Percentiles rank a stretch among this genome's conserved stretches.
phyloP scores from a whole-genome alignment of 305 asterid genomes.

The Fraxinus ornus region DNA sequence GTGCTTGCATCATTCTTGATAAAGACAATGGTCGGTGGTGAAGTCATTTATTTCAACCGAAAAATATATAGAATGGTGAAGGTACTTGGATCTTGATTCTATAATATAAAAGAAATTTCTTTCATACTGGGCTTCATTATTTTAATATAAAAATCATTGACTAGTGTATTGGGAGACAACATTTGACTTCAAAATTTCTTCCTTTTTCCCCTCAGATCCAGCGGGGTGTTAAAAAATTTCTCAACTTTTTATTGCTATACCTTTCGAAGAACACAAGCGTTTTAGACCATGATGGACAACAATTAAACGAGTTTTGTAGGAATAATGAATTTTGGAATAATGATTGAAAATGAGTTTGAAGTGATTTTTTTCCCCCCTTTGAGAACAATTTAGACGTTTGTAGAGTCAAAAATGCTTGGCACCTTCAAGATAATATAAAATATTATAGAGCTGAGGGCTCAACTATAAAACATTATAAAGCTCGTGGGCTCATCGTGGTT shows the following conservation, averaged over 20 bases:
- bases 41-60: background rate
- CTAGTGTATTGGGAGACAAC: conserved; percentile 22
- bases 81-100: background rate
- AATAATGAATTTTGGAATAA: background rate
- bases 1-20: background rate
- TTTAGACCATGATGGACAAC: background rate
- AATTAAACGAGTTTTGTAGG: background rate
- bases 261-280: background rate
- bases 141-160: background rate
- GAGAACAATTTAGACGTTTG: background rate
- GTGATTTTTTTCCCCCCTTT: background rate
- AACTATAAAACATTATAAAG: background rate
- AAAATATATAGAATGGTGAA: background rate
- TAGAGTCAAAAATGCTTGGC: background rate
- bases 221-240: background rate
- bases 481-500: background rate
- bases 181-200: conserved; percentile 1
- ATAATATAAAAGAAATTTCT: background rate
- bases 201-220: conserved; percentile 17
- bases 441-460: background rate
- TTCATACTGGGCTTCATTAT: background rate
- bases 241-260: background rate
- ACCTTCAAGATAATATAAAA: background rate
- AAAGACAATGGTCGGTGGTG: background rate
- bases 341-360: background rate